Evolutionary conservation across 371 early-diverging fungal species (phyloP).

Genomic region (Parasitella parasitica): DNA sequence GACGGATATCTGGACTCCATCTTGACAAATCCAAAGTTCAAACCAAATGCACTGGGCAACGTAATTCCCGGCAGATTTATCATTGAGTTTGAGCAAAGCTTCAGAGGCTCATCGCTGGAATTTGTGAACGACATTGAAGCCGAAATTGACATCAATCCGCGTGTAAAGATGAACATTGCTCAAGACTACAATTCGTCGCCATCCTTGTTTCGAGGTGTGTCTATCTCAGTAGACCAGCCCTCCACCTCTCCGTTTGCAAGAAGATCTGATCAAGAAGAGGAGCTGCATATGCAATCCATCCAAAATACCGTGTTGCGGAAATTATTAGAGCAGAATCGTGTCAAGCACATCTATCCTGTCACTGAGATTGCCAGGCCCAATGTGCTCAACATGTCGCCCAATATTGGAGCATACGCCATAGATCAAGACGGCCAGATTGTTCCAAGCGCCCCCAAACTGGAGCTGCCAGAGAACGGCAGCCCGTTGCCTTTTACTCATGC

Average conservation of each 20-base stretch:
- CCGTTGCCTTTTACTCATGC: slow-evolving; percentile 34
- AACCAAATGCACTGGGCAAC: slow-evolving; percentile 18
- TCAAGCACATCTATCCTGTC: slow-evolving; percentile 38
- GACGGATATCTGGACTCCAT: background rate
- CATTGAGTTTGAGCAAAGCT: slow-evolving; percentile 33
- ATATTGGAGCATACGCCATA: background rate
- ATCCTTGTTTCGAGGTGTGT: slow-evolving; percentile 38
- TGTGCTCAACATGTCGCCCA: background rate
- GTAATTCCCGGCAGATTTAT: slow-evolving; percentile 39
- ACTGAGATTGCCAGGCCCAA: slow-evolving; percentile 33
- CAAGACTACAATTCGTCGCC: slow-evolving; percentile 28
- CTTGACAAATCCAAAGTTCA: slow-evolving; percentile 18
- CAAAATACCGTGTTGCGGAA: slow-evolving; percentile 11
- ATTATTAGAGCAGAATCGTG: slow-evolving; percentile 16
- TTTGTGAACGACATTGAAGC: slow-evolving; percentile 26
- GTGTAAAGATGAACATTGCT: slow-evolving; percentile 22
- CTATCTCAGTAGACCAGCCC: slow-evolving; percentile 17
- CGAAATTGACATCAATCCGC: slow-evolving; percentile 14
- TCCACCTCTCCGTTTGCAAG: background rate
- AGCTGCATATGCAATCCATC: background rate
- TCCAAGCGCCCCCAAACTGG: background rate
- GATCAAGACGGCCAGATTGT: background rate
- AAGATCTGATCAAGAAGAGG: background rate
- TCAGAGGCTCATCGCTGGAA: slow-evolving; percentile 20
- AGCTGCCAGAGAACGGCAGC: background rate